phyloP scores from a whole-genome alignment of 2,329 filamentous ascomycete genomes.

The Ophiostoma montium region DNA sequence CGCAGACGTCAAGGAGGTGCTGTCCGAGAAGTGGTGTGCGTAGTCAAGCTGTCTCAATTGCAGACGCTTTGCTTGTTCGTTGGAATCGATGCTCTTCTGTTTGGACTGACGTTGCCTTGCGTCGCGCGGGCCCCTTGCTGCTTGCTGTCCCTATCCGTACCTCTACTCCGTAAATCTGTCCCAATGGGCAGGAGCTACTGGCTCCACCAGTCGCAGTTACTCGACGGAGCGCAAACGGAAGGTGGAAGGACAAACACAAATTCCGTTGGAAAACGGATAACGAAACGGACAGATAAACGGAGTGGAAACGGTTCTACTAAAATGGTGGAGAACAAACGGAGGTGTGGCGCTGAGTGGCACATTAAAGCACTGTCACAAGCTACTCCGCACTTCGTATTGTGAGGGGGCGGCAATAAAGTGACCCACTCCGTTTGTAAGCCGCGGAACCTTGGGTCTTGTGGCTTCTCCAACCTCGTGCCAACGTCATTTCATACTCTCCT shows the following conservation, averaged over 20 bases:
- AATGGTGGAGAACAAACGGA: neutral
- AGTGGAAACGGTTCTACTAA: neutral
- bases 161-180: conserved; percentile 8
- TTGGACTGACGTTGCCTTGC: neutral
- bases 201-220: neutral
- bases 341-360: neutral
- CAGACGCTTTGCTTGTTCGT: neutral
- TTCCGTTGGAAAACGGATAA: conserved; percentile 2
- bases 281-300: neutral
- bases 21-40: neutral
- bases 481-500: too few species aligned
- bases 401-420: neutral
- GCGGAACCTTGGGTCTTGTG: neutral
- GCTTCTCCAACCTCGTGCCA: too few species aligned
- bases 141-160: conserved; percentile 1
- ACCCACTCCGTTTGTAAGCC: neutral
- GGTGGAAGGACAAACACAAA: conserved; percentile 11
- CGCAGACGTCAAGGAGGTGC: neutral
- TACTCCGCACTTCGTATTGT: too few species aligned
- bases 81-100: neutral
- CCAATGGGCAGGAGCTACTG: conserved; percentile 3
- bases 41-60: neutral
- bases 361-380: neutral
- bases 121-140: conserved; percentile 1
- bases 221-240: neutral